A percentile compares a stretch with the other conserved stretches of the same genome.
Conservation (phyloP, 768 basidiomycete species). For the Boletus rex-veris region DNA sequence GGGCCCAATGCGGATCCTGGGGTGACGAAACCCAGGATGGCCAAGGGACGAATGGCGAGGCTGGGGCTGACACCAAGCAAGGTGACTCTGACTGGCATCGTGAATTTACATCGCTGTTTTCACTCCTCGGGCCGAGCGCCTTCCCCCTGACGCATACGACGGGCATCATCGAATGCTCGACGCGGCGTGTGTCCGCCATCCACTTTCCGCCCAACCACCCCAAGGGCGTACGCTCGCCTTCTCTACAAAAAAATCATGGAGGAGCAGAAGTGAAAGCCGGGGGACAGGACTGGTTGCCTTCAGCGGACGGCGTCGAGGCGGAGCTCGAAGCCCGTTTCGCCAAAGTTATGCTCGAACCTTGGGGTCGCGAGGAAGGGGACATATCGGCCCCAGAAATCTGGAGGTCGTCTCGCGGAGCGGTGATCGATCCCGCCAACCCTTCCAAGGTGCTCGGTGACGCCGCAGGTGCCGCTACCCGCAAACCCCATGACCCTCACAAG, state of each 20-base stretch:
- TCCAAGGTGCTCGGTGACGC: slow-evolving; percentile 6
- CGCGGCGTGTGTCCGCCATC: slow-evolving; percentile 53
- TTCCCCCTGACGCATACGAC: slow-evolving; percentile 61
- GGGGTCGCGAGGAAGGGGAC: slow-evolving; percentile 43
- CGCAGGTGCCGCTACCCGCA: slow-evolving; percentile 4
- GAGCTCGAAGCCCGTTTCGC: slow-evolving; percentile 47
- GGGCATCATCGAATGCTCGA: slow-evolving; percentile 63
- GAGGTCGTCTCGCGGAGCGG: slow-evolving; percentile 36
- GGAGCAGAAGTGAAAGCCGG: slow-evolving; percentile 5
- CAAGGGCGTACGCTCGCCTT: not conserved
- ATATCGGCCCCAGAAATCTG: slow-evolving; percentile 36
- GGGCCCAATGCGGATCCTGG: slow-evolving; percentile 11
- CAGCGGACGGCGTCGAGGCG: slow-evolving; percentile 38
- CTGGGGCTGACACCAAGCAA: slow-evolving; percentile 8
- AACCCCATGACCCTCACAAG: slow-evolving; percentile 47
- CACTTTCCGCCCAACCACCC: slow-evolving; percentile 34
- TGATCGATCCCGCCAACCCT: slow-evolving; percentile 23
- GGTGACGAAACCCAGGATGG: slow-evolving; percentile 4
- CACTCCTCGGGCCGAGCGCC: slow-evolving; percentile 51
- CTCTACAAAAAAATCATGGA: not conserved
- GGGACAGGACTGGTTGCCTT: slow-evolving; percentile 15
- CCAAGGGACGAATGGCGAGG: slow-evolving; percentile 4
- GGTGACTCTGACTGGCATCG: slow-evolving; percentile 20
- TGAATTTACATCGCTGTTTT: slow-evolving; percentile 29
- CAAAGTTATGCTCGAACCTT: slow-evolving; percentile 53